A percentile compares a stretch with the other conserved stretches of the same genome.
These are phyloP conservation scores for Kodamaea derodonti DNA, from an alignment of 1,139 yeast genomes.

Conservation along the genomic window DNA sequence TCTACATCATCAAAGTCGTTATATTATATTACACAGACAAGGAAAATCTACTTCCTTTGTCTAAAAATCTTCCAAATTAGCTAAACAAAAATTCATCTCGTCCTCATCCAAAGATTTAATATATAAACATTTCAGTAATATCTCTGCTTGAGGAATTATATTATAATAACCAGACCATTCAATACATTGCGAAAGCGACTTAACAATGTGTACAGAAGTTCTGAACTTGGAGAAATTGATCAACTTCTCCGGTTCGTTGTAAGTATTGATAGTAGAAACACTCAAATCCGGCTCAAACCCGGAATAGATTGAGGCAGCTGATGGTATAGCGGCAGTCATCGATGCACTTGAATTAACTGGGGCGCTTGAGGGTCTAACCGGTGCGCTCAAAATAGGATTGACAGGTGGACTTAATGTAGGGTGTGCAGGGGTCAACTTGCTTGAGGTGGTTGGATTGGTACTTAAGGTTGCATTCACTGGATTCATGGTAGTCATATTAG, in stretches of 20 bases:
- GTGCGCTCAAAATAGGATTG: neutral
- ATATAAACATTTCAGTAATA: constrained; percentile 79
- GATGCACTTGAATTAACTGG: neutral
- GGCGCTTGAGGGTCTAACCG: neutral
- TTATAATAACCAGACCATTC: constrained; percentile 76
- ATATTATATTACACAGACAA: no score
- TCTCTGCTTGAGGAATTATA: constrained; percentile 48
- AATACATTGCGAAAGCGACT: constrained; percentile 73
- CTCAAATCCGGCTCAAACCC: constrained; percentile 11
- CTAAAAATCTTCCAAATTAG: constrained; percentile 8
- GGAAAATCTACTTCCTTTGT: no score
- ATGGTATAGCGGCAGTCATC: constrained; percentile 7
- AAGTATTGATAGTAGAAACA: constrained; percentile 11
- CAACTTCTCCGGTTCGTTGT: constrained; percentile 35
- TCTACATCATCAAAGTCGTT: no score
- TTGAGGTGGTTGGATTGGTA: constrained; percentile 1
- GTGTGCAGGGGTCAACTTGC: neutral
- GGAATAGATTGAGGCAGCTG: constrained; percentile 6
- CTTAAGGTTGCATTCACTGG: neutral
- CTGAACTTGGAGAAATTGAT: constrained; percentile 78
- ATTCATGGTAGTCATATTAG: constrained; percentile 2
- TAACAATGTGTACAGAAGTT: constrained; percentile 74
- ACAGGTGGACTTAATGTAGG: neutral
- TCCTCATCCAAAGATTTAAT: constrained; percentile 72
- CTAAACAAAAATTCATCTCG: constrained; percentile 55